A percentile compares a stretch with the other conserved stretches of the same genome.
Evolutionary conservation across 495 filamentous ascomycete species (phyloP).

Genomic region (Talaromyces liani): DNA sequence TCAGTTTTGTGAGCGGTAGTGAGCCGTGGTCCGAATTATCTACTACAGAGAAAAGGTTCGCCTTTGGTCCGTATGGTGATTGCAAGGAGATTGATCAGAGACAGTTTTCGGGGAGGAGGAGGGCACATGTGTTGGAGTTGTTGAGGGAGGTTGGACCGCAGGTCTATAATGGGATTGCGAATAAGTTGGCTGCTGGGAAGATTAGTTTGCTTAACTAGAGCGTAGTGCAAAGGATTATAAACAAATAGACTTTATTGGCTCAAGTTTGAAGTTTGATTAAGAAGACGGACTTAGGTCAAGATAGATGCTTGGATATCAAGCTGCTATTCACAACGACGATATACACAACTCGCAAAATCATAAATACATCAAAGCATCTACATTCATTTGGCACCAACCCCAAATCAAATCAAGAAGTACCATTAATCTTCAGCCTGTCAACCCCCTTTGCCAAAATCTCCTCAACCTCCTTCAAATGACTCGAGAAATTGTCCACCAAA

Average conservation of each 20-base stretch:
- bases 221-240: background rate
- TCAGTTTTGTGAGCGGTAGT: slow-evolving; percentile 23
- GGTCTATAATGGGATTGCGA: slow-evolving; percentile 28
- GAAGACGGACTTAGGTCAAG: background rate
- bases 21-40: slow-evolving; percentile 21
- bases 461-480: slow-evolving; percentile 36
- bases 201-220: slow-evolving; percentile 31
- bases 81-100: slow-evolving; percentile 25
- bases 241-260: background rate
- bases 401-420: background rate
- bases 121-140: slow-evolving; percentile 18
- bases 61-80: slow-evolving; percentile 28
- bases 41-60: slow-evolving; percentile 13
- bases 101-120: slow-evolving; percentile 24
- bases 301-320: background rate
- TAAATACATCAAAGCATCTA: background rate
- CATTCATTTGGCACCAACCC: background rate
- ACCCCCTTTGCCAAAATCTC: slow-evolving; percentile 24
- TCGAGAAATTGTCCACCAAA: slow-evolving; percentile 42
- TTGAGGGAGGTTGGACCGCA: slow-evolving; percentile 23
- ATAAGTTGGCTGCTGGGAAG: slow-evolving; percentile 27
- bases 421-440: background rate
- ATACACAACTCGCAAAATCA: background rate
- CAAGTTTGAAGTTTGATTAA: background rate
- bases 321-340: background rate